Evolutionary conservation across 208 protist species (phyloP).

Genomic region (Trypanosoma vivax): DNA sequence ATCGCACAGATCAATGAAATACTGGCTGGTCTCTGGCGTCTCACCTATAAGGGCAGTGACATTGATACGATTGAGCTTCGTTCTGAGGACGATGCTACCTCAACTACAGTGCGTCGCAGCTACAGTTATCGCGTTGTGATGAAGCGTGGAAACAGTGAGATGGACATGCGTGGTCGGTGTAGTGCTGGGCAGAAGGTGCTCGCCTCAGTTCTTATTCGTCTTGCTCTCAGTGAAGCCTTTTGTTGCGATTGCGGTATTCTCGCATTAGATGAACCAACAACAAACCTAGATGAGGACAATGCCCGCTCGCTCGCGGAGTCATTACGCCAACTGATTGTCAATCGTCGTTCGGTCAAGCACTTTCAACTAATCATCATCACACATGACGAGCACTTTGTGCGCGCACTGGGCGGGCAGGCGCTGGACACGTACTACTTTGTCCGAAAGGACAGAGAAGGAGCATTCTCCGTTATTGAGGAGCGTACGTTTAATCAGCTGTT

Average conservation of each 20-base stretch:
- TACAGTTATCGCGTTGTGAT: slow-evolving; percentile 95
- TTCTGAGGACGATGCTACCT: slow-evolving; percentile 83
- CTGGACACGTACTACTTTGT: slow-evolving; percentile 87
- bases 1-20: slow-evolving; percentile 98
- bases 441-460: slow-evolving; percentile 85
- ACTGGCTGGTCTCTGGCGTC: slow-evolving; percentile 96
- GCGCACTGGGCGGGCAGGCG: slow-evolving; percentile 71
- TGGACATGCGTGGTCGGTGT: slow-evolving; percentile 99
- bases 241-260: slow-evolving; percentile 99
- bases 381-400: slow-evolving; percentile 99
- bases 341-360: slow-evolving; percentile 66
- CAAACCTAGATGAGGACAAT: slow-evolving; percentile 97
- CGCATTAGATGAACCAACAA: slow-evolving; percentile 99
- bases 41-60: slow-evolving; percentile 97
- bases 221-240: slow-evolving; percentile 99
- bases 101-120: slow-evolving; percentile 53
- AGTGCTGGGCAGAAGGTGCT: slow-evolving; percentile 97
- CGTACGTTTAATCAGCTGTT: slow-evolving; percentile 85
- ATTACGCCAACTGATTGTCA: slow-evolving; percentile 78
- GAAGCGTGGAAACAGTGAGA: slow-evolving; percentile 88
- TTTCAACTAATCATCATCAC: slow-evolving; percentile 99
- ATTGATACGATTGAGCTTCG: slow-evolving; percentile 97
- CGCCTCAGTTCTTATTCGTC: slow-evolving; percentile 98
- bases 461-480: slow-evolving; percentile 86
- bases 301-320: slow-evolving; percentile 74